Evolutionary conservation across 2,329 filamentous ascomycete genomes (phyloP).

Genomic region (Nectriaceae sp.): DNA sequence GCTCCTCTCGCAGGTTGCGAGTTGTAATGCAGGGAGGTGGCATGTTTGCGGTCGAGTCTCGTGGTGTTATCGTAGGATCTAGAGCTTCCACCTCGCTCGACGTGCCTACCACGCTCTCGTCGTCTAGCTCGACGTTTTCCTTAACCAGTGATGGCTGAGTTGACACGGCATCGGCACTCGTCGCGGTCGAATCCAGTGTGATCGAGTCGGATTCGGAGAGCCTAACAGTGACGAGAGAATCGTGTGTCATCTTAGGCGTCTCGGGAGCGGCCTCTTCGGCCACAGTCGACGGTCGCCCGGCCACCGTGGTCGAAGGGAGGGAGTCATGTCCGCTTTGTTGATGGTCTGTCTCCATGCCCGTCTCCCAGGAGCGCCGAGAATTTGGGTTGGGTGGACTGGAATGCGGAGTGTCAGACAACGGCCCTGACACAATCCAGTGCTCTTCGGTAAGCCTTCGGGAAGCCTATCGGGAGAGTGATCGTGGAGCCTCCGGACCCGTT

Average conservation of each 20-base stretch:
- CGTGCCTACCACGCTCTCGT: constrained; percentile 14
- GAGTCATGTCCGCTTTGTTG: constrained; percentile 28
- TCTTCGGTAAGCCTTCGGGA: no score
- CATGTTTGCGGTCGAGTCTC: constrained; percentile 28
- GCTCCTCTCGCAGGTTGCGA: constrained; percentile 39
- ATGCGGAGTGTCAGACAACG: constrained; percentile 26
- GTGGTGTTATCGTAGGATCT: constrained; percentile 14
- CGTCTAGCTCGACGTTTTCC: constrained; percentile 22
- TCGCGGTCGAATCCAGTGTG: constrained; percentile 39
- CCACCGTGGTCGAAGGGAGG: constrained; percentile 24
- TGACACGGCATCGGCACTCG: constrained; percentile 16
- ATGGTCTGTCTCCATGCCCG: constrained; percentile 32
- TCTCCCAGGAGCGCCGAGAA: constrained; percentile 18
- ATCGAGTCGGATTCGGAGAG: constrained; percentile 64
- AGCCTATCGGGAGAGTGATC: constrained; percentile 21
- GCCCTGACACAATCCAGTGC: constrained; percentile 24
- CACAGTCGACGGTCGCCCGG: constrained; percentile 24
- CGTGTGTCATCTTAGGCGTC: constrained; percentile 48
- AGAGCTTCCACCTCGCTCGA: constrained; percentile 12
- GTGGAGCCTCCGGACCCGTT: constrained; percentile 11
- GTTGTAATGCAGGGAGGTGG: constrained; percentile 31
- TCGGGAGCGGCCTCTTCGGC: constrained; percentile 28
- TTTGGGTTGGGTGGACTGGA: constrained; percentile 26
- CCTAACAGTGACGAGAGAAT: constrained; percentile 78
- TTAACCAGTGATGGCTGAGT: constrained; percentile 30